A percentile compares a stretch with the other conserved stretches of the same genome.
Evolutionary conservation across 2,329 filamentous ascomycete genomes (phyloP).

Genomic region (Immersiporthe knoxdaviesiana): DNA sequence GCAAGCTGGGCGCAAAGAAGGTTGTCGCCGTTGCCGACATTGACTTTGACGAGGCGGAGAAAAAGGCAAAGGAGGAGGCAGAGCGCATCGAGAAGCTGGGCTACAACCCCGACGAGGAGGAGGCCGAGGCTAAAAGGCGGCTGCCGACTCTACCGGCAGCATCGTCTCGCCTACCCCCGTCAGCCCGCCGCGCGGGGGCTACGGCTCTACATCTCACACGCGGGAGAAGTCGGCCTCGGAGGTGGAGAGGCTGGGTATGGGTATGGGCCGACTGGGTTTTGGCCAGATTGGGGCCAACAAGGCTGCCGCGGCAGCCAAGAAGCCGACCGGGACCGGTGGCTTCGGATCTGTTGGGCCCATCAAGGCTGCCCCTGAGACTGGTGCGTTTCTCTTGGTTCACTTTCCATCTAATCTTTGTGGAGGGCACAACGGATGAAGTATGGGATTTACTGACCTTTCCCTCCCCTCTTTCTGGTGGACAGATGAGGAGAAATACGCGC

Average conservation of each 20-base stretch:
- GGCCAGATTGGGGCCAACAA: conserved; percentile 76
- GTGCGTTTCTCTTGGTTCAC: conserved; percentile 50
- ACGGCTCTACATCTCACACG: conserved; percentile 61
- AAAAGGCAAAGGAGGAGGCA: conserved; percentile 95
- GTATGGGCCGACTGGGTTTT: conserved; percentile 81
- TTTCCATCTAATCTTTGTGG: too few relatives aligned
- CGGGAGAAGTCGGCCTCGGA: conserved; percentile 73
- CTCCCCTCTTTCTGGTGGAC: not conserved
- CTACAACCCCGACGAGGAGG: conserved; percentile 87
- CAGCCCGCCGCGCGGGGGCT: conserved; percentile 65
- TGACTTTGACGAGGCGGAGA: conserved; percentile 96
- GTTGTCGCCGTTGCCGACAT: conserved; percentile 72
- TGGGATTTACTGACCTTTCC: conserved; percentile 34
- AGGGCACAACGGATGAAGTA: not conserved
- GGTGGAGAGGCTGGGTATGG: conserved; percentile 88
- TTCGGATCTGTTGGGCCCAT: conserved; percentile 84
- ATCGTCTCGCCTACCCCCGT: conserved; percentile 77
- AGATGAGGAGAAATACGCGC: conserved; percentile 80
- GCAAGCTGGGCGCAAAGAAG: conserved; percentile 93
- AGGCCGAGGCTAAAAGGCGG: conserved; percentile 47
- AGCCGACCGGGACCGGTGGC: conserved; percentile 76
- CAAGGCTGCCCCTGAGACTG: conserved; percentile 65
- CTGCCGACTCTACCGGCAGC: conserved; percentile 53
- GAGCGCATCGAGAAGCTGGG: conserved; percentile 94
- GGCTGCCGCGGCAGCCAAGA: conserved; percentile 56